Evolutionary conservation across 495 filamentous ascomycete genomes (phyloP), one percentile per base, ranked within the genome.

Genomic region (Hamigera avellanea): DNA sequence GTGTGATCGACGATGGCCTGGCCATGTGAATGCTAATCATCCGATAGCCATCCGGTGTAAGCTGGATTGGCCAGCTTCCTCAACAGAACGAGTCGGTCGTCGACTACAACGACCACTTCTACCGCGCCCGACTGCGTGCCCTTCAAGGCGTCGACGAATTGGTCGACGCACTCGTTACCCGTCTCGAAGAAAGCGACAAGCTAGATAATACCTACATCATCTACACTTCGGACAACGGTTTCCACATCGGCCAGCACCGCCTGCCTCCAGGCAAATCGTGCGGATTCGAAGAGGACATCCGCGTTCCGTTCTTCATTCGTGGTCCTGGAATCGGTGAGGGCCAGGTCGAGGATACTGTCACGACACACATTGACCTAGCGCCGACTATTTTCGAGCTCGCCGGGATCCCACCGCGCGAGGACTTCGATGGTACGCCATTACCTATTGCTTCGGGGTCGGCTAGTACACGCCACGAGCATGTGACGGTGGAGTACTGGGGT

Each of bases 211-310:
- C 80, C 0, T 84, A 76, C 40, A 67, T 86, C 31, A 65, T 86
- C 34, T 84, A 80, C 49, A 78, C 78, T 1, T 77, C 73, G 0
- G 81, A 85, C 44, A 85, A 86, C 43, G 81, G 81, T 0, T 85
- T 78, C 51, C 78, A 84, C 42, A 80, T 85, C 35, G 73, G 78
- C 16, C 81, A 85, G 42, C 81, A 86, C 48, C 68, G 81, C 4
- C 45, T 84, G 19, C 74, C 75, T 8, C 79, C 81, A 1, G 81
- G 80, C 2, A 86, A 86, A 55, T 67, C 74, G 21, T 78, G 73
- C 37, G 77, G 77, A 1, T 85, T 73, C 35, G 78, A 84, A 43
- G 78, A 83, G 49, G 81, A 86, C 45, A 78, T 84, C 42, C 77
- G 81, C 23, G 70, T 86, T 1, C 81, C 81, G 0, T 58, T 85